phyloP scores from a whole-genome alignment of 306 rosid species.

The Malus sylvestris region DNA sequence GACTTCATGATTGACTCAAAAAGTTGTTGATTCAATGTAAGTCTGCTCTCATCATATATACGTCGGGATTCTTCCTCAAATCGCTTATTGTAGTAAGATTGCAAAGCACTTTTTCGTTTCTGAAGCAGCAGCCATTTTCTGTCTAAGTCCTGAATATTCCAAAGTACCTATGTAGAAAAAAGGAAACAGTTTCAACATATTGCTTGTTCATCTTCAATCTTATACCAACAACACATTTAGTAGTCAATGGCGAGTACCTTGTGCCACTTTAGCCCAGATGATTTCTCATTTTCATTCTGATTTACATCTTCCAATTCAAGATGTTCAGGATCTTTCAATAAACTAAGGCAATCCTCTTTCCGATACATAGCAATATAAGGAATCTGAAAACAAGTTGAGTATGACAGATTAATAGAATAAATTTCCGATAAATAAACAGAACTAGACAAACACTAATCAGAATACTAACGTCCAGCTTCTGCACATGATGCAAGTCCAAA shows the following conservation, averaged over 20 bases:
- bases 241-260: slow-evolving; percentile 31
- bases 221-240: neutral
- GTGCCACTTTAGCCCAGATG: slow-evolving; percentile 81
- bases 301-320: slow-evolving; percentile 44
- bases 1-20: slow-evolving; percentile 87
- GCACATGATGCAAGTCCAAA: slow-evolving; percentile 85
- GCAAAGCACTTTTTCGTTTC: slow-evolving; percentile 86
- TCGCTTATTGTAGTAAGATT: slow-evolving; percentile 65
- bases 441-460: neutral
- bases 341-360: slow-evolving; percentile 84
- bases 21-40: slow-evolving; percentile 57
- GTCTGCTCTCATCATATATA: slow-evolving; percentile 69
- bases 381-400: slow-evolving; percentile 39
- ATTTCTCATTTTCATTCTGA: slow-evolving; percentile 51
- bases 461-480: slow-evolving; percentile 79
- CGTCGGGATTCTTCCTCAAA: slow-evolving; percentile 84
- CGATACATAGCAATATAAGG: slow-evolving; percentile 90
- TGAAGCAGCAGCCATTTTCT: slow-evolving; percentile 91
- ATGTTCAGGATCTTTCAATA: slow-evolving; percentile 62
- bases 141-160: slow-evolving; percentile 94
- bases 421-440: slow-evolving; percentile 7
- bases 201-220: neutral
- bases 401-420: slow-evolving; percentile 10
- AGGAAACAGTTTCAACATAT: neutral
- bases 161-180: slow-evolving; percentile 56